Conservation (phyloP, 192 early-diverging fungal genomes). For the Coemansia sp. region DNA sequence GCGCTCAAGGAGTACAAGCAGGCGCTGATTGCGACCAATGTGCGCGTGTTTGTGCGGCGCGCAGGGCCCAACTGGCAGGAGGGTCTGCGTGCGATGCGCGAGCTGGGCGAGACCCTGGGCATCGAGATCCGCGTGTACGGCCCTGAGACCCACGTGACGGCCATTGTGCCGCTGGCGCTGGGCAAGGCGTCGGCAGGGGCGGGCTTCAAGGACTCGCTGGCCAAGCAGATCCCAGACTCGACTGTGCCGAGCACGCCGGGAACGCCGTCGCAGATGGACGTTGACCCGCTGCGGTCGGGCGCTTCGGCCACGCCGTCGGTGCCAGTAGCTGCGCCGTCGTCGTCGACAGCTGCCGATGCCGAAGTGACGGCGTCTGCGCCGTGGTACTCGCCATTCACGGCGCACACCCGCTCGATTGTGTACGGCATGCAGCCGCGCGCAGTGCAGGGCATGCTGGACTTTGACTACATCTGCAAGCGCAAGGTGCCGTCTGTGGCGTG, state of each 20-base stretch:
- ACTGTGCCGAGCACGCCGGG: constrained; percentile 50
- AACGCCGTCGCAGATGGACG: constrained; percentile 46
- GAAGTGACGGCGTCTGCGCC: constrained; percentile 42
- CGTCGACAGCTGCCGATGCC: constrained; percentile 28
- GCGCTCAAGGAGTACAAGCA: constrained; percentile 92
- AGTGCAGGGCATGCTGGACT: constrained; percentile 99
- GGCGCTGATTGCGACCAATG: constrained; percentile 79
- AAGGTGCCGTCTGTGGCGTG: constrained; percentile 88
- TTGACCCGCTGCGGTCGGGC: constrained; percentile 35
- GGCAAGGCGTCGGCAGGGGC: constrained; percentile 56
- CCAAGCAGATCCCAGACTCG: constrained; percentile 58
- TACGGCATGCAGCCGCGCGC: constrained; percentile 99
- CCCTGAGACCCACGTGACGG: constrained; percentile 98
- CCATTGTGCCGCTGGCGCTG: constrained; percentile 94
- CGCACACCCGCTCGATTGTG: constrained; percentile 85
- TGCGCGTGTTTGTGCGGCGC: constrained; percentile 95
- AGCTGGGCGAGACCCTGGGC: constrained; percentile 88
- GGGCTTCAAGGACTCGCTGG: constrained; percentile 58
- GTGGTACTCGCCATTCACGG: constrained; percentile 77
- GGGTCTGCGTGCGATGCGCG: constrained; percentile 92
- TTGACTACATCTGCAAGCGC: constrained; percentile 99
- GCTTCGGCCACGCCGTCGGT: constrained; percentile 22
- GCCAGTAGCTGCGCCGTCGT: constrained; percentile 51
- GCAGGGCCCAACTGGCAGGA: constrained; percentile 99
- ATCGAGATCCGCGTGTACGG: constrained; percentile 95